Evolutionary conservation across 2,329 filamentous ascomycete genomes (phyloP), one percentile per base, ranked within the genome.

Genomic region (Fusarium citri): DNA sequence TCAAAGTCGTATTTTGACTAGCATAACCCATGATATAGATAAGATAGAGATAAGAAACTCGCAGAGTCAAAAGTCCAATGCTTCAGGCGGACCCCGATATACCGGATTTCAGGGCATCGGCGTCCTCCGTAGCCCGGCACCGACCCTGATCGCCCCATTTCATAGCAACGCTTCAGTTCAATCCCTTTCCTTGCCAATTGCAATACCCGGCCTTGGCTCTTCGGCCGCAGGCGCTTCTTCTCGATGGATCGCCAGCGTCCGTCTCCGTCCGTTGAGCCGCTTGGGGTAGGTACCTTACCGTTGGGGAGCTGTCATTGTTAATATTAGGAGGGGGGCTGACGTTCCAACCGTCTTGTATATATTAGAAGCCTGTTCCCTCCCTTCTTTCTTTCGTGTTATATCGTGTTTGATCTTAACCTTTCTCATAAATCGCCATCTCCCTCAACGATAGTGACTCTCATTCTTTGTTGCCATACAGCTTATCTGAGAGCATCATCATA

Each of bases 61-160:
- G 18, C 55, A 47, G 26, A 48, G 12, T 22, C 46, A 49, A n/a
- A 47, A 43, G 43, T 50, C 47, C 30, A 54, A 47, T 43, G 59
- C 62, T 47, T 28, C 59, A 68, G 68, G 72, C 72, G 69, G 66
- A 40, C 64, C 64, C 72, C 69, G 69, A 60, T 59, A 25, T 59
- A 55, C 62, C 47, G 64, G 49, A 47, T 47, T 22, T 22, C 58
- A 66, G 74, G 74, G 71, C 72, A 61, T 66, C 74, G 74, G 74
- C 74, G 74, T 68, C 72, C 71, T 76, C 74, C 74, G 74, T 54
- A 59, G 43, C 64, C 66, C 67, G 73, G 60, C 65, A 64, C 64
- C 66, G 68, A 63, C 73, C 71, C 68, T 49, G 55, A 64, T 74
- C 55, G 55, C 66, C 69, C 69, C 72, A 76, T 74, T 62, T 65